Evolutionary conservation across 1,284 basidiomycete species (phyloP).

Genomic region (Apiotrichum brassicae): DNA sequence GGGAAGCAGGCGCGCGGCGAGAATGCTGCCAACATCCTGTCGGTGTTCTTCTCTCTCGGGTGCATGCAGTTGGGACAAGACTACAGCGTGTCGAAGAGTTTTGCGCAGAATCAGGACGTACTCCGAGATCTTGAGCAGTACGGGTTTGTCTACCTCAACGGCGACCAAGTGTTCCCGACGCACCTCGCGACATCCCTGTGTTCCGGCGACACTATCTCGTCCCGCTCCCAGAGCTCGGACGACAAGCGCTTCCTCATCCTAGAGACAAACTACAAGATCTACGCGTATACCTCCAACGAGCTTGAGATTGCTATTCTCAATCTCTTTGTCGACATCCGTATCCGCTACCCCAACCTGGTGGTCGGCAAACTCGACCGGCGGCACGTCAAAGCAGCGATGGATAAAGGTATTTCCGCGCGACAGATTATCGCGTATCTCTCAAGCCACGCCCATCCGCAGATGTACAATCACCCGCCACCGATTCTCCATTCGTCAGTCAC

Average conservation of each 20-base stretch:
- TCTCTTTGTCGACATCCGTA: slow-evolving; percentile 85
- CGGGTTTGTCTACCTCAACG: slow-evolving; percentile 68
- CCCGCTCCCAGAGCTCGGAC: slow-evolving; percentile 46
- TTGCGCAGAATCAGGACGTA: slow-evolving; percentile 61
- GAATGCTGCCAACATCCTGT: slow-evolving; percentile 88
- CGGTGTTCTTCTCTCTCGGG: slow-evolving; percentile 91
- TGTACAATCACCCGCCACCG: slow-evolving; percentile 69
- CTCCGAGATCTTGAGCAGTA: slow-evolving; percentile 89
- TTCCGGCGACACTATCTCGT: slow-evolving; percentile 55
- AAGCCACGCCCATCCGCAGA: slow-evolving; percentile 94
- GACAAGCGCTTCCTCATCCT: slow-evolving; percentile 87
- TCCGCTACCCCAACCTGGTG: slow-evolving; percentile 91
- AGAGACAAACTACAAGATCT: slow-evolving; percentile 97
- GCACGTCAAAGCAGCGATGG: slow-evolving; percentile 87
- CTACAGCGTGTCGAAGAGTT: slow-evolving; percentile 78
- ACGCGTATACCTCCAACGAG: slow-evolving; percentile 98
- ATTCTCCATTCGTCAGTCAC: slow-evolving; percentile 61
- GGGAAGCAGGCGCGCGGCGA: slow-evolving; percentile 65
- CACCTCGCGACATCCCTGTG: slow-evolving; percentile 88
- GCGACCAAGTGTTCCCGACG: slow-evolving; percentile 84
- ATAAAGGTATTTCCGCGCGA: slow-evolving; percentile 91
- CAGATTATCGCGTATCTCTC: slow-evolving; percentile 95
- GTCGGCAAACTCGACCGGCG: slow-evolving; percentile 91
- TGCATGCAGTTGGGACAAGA: slow-evolving; percentile 91
- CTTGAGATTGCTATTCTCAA: slow-evolving; percentile 94